A percentile compares a stretch with the other conserved stretches of the same genome.
These are phyloP conservation scores for Erysimum pusillum DNA, from an alignment of 441 rosid species.

Conservation along the genomic window DNA sequence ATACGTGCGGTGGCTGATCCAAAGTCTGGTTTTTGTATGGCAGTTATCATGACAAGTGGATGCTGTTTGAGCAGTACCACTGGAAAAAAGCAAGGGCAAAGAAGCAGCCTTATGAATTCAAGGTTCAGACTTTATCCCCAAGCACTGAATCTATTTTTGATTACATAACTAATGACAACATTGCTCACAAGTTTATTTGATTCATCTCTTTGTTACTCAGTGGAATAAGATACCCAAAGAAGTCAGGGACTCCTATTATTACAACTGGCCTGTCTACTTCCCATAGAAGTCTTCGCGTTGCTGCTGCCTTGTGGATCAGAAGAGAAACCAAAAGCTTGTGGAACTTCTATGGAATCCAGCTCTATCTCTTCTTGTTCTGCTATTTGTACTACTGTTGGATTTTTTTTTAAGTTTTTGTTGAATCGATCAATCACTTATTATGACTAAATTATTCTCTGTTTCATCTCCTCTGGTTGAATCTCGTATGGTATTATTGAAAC, in stretches of 20 bases:
- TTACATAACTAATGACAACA: not conserved
- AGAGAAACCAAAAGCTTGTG: constrained; percentile 16
- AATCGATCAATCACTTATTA: constrained; percentile 5
- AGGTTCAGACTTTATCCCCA: constrained; percentile 50
- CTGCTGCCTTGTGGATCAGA: constrained; percentile 4
- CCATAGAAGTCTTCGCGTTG: constrained; percentile 51
- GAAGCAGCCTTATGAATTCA: constrained; percentile 79
- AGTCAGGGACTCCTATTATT: constrained; percentile 70
- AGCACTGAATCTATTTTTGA: not conserved
- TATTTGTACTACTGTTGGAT: constrained; percentile 32
- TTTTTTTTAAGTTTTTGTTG: not conserved
- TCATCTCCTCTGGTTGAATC: constrained; percentile 3
- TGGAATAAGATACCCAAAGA: constrained; percentile 87
- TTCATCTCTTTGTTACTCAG: constrained; percentile 51
- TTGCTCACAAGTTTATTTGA: constrained; percentile 30
- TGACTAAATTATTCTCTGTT: constrained; percentile 13
- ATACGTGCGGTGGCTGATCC: not conserved
- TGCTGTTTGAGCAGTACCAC: constrained; percentile 84
- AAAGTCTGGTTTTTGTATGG: constrained; percentile 34
- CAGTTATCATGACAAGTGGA: constrained; percentile 92
- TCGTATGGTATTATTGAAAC: constrained; percentile 25
- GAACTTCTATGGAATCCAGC: not conserved
- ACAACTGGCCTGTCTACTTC: constrained; percentile 87
- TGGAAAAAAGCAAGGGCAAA: constrained; percentile 85
- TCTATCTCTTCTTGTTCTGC: constrained; percentile 17